Evolutionary conservation across 805 yeast species (phyloP), one percentile per base, ranked within the genome.

Genomic region (Saturnispora gosingensis): DNA sequence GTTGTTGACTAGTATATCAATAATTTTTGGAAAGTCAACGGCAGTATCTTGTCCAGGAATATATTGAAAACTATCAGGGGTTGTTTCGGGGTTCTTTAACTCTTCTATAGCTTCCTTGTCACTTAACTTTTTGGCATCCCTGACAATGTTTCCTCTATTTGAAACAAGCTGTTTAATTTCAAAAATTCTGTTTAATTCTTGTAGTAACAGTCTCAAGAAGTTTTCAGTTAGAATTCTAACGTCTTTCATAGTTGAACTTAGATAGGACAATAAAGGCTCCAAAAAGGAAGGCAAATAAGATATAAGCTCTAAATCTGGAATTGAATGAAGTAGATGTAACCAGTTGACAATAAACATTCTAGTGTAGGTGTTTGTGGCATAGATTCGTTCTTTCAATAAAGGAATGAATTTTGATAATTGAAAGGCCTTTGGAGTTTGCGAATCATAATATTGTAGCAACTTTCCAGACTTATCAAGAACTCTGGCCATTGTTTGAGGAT

Each of bases 341-440:
- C 99, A 93, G 48, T 95, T 87, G 11, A 93, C 91, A 52, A 93
- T 71, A 61, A 93, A 93, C 70, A 88, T 84, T 57, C 97, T 76
- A 0, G 97, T 89, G 61, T 85, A 87, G 1, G 98, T 97, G 60
- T 93, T 95, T 32, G 88, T 84, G 1, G 93, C 90, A 61, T 88
- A 88, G 69, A 93, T 88, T 57, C 98, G 74, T 65, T 93, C 99
- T 56, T 85, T 81, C 43, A 93, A 69, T n/a, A 95, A 72, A 0
- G 98, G 98, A 38, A 93, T 87, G 67, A 93, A 93, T 60, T 85
- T 84, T 0, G 88, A 84, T 40, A 93, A 70, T 6, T 93, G 84
- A 61, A 91, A 91, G 0, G 96, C 95, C 44, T 54, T 65, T 3
- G 82, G 72, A 48, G 74, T 75, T 66, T 83, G 87, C 11, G 76